These are phyloP conservation scores for Crassisporium funariophilum DNA, from an alignment of 768 basidiomycete species.

Conservation along the genomic window DNA sequence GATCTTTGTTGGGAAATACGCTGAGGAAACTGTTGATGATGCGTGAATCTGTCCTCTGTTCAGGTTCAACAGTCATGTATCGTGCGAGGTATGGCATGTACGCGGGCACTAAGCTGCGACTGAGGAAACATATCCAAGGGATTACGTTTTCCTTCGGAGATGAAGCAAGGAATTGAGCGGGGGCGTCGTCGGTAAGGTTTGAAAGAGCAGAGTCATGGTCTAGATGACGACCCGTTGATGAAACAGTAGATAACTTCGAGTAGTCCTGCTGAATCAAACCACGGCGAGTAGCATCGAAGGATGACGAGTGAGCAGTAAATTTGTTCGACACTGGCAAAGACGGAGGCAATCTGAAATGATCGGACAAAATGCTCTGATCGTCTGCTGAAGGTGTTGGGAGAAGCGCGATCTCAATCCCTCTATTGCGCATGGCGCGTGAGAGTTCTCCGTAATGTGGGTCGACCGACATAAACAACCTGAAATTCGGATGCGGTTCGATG, in stretches of 20 bases:
- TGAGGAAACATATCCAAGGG: slow-evolving; percentile 35
- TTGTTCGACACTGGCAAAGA: slow-evolving; percentile 8
- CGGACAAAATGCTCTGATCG: slow-evolving; percentile 47
- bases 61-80: slow-evolving; percentile 15
- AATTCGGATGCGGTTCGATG: slow-evolving; percentile 82
- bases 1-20: slow-evolving; percentile 14
- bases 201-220: slow-evolving; percentile 54
- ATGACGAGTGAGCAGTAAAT: slow-evolving; percentile 14
- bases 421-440: slow-evolving; percentile 97
- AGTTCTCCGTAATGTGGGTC: slow-evolving; percentile 92
- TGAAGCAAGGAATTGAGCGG: slow-evolving; percentile 29
- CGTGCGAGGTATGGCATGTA: slow-evolving; percentile 34
- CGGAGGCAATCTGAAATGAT: slow-evolving; percentile 52
- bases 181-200: slow-evolving; percentile 41
- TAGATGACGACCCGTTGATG: slow-evolving; percentile 43
- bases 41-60: slow-evolving; percentile 4
- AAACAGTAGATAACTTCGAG: slow-evolving; percentile 6
- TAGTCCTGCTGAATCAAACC: slow-evolving; percentile 24
- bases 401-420: slow-evolving; percentile 84
- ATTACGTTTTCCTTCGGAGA: slow-evolving; percentile 13
- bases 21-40: slow-evolving; percentile 20
- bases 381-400: slow-evolving; percentile 37
- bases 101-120: slow-evolving; percentile 33
- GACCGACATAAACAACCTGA: slow-evolving; percentile 92
- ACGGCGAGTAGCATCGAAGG: slow-evolving; percentile 39